Conservation (phyloP, 2,329 filamentous ascomycete genomes). For the Tolypocladium tropicale region DNA sequence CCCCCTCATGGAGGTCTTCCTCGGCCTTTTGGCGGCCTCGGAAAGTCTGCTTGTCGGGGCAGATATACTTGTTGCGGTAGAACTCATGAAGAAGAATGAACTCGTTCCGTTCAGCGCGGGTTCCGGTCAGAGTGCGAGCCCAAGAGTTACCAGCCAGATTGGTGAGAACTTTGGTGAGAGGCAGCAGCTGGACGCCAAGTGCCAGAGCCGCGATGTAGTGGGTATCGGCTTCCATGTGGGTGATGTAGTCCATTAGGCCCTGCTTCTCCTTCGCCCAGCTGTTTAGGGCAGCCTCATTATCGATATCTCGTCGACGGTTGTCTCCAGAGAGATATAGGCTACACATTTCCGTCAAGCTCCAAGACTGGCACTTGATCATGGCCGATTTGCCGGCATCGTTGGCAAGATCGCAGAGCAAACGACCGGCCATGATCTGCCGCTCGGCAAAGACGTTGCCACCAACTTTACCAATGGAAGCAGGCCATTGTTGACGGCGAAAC, state of each 20-base stretch:
- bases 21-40: constrained; percentile 63
- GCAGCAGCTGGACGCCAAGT: constrained; percentile 80
- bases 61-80: constrained; percentile 93
- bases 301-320: constrained; percentile 69
- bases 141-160: constrained; percentile 97
- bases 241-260: constrained; percentile 86
- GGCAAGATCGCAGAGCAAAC: constrained; percentile 83
- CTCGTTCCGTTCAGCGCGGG: constrained; percentile 93
- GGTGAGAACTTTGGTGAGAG: constrained; percentile 87
- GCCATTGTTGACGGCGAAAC: constrained; percentile 77
- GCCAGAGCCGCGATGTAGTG: constrained; percentile 91
- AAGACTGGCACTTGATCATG: constrained; percentile 96
- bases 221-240: constrained; percentile 89
- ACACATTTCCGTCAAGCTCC: constrained; percentile 97
- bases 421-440: constrained; percentile 77
- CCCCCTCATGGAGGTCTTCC: constrained; percentile 60
- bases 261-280: constrained; percentile 70
- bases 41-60: constrained; percentile 84
- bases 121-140: constrained; percentile 91
- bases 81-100: constrained; percentile 99
- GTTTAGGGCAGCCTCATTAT: constrained; percentile 78
- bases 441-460: constrained; percentile 90
- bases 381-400: constrained; percentile 96
- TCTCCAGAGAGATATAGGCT: constrained; percentile 71
- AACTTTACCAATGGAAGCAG: constrained; percentile 71